Evolutionary conservation across 805 yeast species (phyloP).

Genomic region (Zygosaccharomyces kombuchaensis): DNA sequence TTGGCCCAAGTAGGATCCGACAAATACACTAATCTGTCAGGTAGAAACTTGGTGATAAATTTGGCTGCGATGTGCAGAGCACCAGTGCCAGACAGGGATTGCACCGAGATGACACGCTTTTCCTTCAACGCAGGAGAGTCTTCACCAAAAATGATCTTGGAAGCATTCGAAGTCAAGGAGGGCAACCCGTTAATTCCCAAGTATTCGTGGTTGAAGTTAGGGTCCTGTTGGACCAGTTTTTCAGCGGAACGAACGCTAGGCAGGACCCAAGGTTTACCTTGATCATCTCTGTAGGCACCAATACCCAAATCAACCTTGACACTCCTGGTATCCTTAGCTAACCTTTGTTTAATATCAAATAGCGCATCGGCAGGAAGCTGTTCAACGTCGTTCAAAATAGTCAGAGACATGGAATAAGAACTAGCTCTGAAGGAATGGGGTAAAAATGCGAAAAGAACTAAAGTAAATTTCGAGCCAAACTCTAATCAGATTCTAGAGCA

Average conservation of each 20-base stretch:
- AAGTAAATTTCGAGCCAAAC: background rate
- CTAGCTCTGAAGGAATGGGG: background rate
- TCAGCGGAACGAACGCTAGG: slow-evolving; percentile 75
- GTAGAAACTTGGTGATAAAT: slow-evolving; percentile 35
- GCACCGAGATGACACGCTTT: slow-evolving; percentile 72
- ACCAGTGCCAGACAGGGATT: slow-evolving; percentile 94
- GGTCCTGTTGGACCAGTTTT: slow-evolving; percentile 51
- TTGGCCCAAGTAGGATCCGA: slow-evolving; percentile 98
- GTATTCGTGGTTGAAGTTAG: slow-evolving; percentile 78
- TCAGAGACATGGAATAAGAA: slow-evolving; percentile 19
- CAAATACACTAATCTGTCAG: slow-evolving; percentile 52
- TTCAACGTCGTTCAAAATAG: slow-evolving; percentile 43
- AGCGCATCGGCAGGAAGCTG: slow-evolving; percentile 82
- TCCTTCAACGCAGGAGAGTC: slow-evolving; percentile 52
- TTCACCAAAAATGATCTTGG: slow-evolving; percentile 65
- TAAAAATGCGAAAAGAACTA: background rate
- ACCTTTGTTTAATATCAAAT: slow-evolving; percentile 74
- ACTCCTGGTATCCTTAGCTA: slow-evolving; percentile 50
- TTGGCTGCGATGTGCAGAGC: slow-evolving; percentile 86
- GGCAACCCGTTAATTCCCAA: slow-evolving; percentile 75
- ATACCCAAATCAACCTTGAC: slow-evolving; percentile 82
- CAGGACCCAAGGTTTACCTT: slow-evolving; percentile 84
- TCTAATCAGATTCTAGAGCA: background rate
- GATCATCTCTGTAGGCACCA: slow-evolving; percentile 91
- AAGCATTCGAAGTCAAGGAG: slow-evolving; percentile 63